Conservation (phyloP, 2,329 filamentous ascomycete species). For the Fusarium sp. region DNA sequence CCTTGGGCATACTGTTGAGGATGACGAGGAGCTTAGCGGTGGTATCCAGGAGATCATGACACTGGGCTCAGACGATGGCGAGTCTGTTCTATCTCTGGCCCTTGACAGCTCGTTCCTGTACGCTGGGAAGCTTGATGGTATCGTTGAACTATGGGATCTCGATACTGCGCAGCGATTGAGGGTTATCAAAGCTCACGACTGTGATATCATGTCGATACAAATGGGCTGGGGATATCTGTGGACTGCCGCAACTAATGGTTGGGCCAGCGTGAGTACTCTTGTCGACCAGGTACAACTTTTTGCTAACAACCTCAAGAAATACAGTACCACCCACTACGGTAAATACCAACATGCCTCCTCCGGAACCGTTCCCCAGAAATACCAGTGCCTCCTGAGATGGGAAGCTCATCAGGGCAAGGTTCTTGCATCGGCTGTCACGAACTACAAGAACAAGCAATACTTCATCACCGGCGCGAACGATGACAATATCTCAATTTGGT, state of each 20-base stretch:
- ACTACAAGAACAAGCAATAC: constrained; percentile 77
- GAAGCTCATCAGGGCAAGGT: constrained; percentile 89
- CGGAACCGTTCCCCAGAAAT: constrained; percentile 77
- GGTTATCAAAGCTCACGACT: constrained; percentile 82
- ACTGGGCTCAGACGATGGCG: constrained; percentile 70
- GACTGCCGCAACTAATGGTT: constrained; percentile 90
- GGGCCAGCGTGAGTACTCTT: constrained; percentile 73
- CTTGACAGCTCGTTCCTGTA: constrained; percentile 94
- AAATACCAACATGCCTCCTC: constrained; percentile 62
- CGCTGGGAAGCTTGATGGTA: constrained; percentile 85
- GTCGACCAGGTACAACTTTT: fast-evolving
- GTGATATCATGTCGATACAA: constrained; percentile 87
- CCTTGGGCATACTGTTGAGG: constrained; percentile 57
- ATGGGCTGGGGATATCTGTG: constrained; percentile 88
- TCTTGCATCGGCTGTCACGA: constrained; percentile 82
- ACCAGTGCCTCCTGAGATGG: constrained; percentile 82
- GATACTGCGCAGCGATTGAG: constrained; percentile 92
- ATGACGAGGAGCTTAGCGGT: constrained; percentile 61
- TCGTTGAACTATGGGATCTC: constrained; percentile 96
- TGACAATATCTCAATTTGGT: constrained; percentile 89
- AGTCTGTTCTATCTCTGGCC: constrained; percentile 80
- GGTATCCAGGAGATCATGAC: constrained; percentile 77
- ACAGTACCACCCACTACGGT: constrained; percentile 73
- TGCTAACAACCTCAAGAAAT: constrained; percentile 62
- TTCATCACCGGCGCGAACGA: constrained; percentile 96